Evolutionary conservation across 2,329 filamentous ascomycete species (phyloP).

Genomic region (Alternaria gansuensis): DNA sequence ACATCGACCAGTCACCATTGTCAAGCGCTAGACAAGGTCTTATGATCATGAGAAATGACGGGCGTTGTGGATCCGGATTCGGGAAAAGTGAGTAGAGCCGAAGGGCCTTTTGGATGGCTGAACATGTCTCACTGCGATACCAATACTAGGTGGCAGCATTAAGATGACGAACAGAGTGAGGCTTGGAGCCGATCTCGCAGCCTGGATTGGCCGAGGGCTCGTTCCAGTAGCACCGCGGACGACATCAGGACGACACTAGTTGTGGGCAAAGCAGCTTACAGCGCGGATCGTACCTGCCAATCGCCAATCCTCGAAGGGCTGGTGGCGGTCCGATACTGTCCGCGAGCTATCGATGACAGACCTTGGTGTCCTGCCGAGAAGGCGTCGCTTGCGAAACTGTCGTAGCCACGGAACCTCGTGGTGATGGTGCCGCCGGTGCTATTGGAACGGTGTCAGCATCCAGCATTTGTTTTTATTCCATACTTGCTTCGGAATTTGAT

Average conservation of each 20-base stretch:
- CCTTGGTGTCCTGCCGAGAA: slow-evolving; percentile 34
- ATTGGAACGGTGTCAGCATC: slow-evolving; percentile 48
- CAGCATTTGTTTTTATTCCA: slow-evolving; percentile 39
- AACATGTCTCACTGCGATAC: slow-evolving; percentile 45
- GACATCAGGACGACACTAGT: slow-evolving; percentile 47
- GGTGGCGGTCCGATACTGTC: slow-evolving; percentile 43
- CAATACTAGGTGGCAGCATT: slow-evolving; percentile 40
- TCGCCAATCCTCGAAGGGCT: slow-evolving; percentile 41
- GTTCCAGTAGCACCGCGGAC: slow-evolving; percentile 45
- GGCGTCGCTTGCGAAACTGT: slow-evolving; percentile 26
- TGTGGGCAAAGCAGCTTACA: slow-evolving; percentile 45
- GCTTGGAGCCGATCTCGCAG: slow-evolving; percentile 37
- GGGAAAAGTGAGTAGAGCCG: slow-evolving; percentile 38
- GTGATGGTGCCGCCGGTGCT: slow-evolving; percentile 35
- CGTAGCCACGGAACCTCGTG: slow-evolving; percentile 35
- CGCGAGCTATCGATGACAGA: slow-evolving; percentile 40
- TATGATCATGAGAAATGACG: slow-evolving; percentile 32
- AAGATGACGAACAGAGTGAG: slow-evolving; percentile 44
- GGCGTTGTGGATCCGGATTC: slow-evolving; percentile 29
- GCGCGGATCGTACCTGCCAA: slow-evolving; percentile 47
- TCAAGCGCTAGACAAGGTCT: slow-evolving; percentile 51
- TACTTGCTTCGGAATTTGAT: slow-evolving; percentile 51
- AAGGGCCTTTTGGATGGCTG: slow-evolving; percentile 42
- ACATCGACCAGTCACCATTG: slow-evolving; percentile 52
- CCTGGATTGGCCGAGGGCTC: slow-evolving; percentile 46